Conservation (phyloP, 2,329 filamentous ascomycete genomes). For the Aspergillus sp. region DNA sequence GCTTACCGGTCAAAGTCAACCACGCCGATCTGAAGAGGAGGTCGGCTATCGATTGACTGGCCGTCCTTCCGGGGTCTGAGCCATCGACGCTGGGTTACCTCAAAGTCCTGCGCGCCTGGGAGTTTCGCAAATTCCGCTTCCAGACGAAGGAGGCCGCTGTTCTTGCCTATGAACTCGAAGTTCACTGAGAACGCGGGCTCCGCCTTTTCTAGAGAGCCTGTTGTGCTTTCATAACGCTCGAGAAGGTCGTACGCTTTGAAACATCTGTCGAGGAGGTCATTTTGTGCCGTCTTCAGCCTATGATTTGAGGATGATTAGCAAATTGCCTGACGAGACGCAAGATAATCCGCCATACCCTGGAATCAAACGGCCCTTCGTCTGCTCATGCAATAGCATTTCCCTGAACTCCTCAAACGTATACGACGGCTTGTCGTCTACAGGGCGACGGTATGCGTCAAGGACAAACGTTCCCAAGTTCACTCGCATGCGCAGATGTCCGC, state of each 20-base stretch:
- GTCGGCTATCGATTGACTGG: slow-evolving; percentile 11
- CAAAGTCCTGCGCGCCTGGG: slow-evolving; percentile 21
- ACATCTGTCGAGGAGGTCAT: slow-evolving; percentile 21
- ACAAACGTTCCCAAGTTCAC: slow-evolving; percentile 35
- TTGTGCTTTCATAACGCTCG: slow-evolving; percentile 14
- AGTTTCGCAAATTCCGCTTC: slow-evolving; percentile 28
- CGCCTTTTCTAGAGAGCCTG: slow-evolving; percentile 12
- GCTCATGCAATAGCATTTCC: slow-evolving; percentile 29
- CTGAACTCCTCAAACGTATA: slow-evolving; percentile 33
- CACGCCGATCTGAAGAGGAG: slow-evolving; percentile 27
- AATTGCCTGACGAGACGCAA: neutral
- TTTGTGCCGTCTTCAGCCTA: slow-evolving; percentile 17
- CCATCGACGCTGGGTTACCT: slow-evolving; percentile 27
- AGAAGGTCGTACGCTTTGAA: slow-evolving; percentile 19
- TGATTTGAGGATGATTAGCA: slow-evolving; percentile 4
- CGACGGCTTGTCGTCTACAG: slow-evolving; percentile 13
- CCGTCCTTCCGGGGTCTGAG: slow-evolving; percentile 18
- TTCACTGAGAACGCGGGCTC: slow-evolving; percentile 30
- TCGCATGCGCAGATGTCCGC: slow-evolving; percentile 32
- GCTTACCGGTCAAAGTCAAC: slow-evolving; percentile 29
- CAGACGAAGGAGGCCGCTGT: slow-evolving; percentile 25
- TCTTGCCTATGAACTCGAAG: slow-evolving; percentile 29
- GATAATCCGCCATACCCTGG: slow-evolving; percentile 22
- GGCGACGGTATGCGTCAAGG: slow-evolving; percentile 26
- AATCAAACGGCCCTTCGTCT: slow-evolving; percentile 28